These are phyloP conservation scores for Takashimella koratensis DNA, from an alignment of 1,284 basidiomycete genomes.

Conservation along the genomic window DNA sequence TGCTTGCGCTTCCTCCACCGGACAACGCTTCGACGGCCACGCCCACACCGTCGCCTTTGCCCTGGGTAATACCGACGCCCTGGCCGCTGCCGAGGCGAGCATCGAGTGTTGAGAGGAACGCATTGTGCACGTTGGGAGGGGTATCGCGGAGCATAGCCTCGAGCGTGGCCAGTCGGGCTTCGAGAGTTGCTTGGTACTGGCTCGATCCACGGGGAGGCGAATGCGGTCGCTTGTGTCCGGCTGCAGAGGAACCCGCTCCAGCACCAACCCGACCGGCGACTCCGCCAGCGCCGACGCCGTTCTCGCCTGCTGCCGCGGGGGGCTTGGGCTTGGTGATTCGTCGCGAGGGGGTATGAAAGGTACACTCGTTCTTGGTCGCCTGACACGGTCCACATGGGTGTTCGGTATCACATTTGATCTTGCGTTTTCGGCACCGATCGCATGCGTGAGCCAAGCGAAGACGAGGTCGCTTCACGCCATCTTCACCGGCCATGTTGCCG, in stretches of 20 bases:
- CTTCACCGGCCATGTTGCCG: constrained; percentile 10
- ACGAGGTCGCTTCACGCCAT: constrained; percentile 43
- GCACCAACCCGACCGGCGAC: background rate
- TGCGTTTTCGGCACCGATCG: constrained; percentile 43
- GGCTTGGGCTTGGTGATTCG: constrained; percentile 42
- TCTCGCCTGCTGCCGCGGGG: constrained; percentile 1
- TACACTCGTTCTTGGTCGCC: constrained; percentile 46
- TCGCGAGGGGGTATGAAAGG: constrained; percentile 49
- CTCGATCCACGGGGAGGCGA: constrained; percentile 17
- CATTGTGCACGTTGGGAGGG: constrained; percentile 49
- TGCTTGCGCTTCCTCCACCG: constrained; percentile 4
- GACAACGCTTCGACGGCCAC: constrained; percentile 37
- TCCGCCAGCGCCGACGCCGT: background rate
- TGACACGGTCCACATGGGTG: constrained; percentile 50
- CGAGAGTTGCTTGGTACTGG: constrained; percentile 36
- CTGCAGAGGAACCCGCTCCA: constrained; percentile 8
- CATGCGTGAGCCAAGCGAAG: constrained; percentile 46
- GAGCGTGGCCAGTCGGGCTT: constrained; percentile 46
- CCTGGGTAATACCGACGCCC: constrained; percentile 41
- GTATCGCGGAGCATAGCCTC: constrained; percentile 48
- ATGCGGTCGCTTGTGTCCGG: constrained; percentile 31
- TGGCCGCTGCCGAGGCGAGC: constrained; percentile 42
- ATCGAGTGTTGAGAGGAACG: constrained; percentile 45
- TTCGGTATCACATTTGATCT: constrained; percentile 49
- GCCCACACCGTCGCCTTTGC: constrained; percentile 36